Evolutionary conservation across 78 protist species (phyloP), one percentile per base, ranked within the genome.

Genomic region (Acrasis kona): DNA sequence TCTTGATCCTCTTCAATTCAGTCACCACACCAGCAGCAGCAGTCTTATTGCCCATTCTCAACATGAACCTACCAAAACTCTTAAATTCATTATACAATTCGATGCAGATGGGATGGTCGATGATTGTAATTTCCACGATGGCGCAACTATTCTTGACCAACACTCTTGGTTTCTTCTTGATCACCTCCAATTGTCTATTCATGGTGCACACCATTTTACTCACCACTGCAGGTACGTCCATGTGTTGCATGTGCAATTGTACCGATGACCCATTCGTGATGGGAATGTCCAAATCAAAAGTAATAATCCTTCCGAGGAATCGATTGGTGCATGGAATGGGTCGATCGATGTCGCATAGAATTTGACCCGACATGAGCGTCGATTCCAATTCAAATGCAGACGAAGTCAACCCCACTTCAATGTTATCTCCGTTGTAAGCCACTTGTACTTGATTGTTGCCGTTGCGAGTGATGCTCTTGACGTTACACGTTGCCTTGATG

Each of bases 61-160:
- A 40, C 29, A 91, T 91, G 89, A 96, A 94, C 58, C 99, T 74
- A 29, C 98, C 94, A 6, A 94, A 58, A 72, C 89, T 90, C 40
- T 82, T 84, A 65, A 79, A 78, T 27, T 76, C 73, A 39, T 85
- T 40, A 81, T 78, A 91, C 5, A 61, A 42, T 75, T 89, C 96
- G 0, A 92, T 29, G 72, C 93, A 85, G 70, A 95, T 70, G 31
- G 88, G 31, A 27, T 66, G 39, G 10, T 29, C 5, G n/a, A n/a
- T n/a, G 5, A 75, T 31, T 61, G 70, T 68, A 36, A 95, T 6
- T 12, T 91, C 89, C 9, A 82, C 89, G 30, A 87, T 41, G n/a
- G 66, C 82, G 10, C 89, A 57, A 0, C 82, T 75, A 40, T 88
- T 92, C 61, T 66, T 74, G 73, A 79, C 85, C 73, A 80, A 71